Conservation (phyloP, 495 filamentous ascomycete species). For the Lineolata rhizophorae region DNA sequence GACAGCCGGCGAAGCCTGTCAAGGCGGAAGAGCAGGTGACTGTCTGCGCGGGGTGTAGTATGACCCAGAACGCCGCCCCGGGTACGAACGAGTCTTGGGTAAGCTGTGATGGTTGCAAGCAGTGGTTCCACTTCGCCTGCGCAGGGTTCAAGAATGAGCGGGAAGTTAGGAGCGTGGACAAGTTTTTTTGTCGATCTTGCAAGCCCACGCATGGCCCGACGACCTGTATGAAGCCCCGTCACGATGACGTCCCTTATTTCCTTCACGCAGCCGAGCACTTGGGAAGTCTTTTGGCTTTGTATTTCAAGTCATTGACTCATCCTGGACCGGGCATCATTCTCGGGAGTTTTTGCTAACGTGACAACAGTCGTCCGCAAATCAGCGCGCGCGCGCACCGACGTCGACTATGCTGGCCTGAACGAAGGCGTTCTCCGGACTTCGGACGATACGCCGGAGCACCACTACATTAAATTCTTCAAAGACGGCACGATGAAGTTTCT, state of each 20-base stretch:
- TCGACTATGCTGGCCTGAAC: constrained; percentile 56
- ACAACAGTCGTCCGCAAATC: constrained; percentile 22
- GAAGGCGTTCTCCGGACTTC: constrained; percentile 44
- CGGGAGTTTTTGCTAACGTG: constrained; percentile 1
- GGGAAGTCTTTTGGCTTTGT: no score
- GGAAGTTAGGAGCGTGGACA: constrained; percentile 50
- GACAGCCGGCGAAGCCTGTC: no score
- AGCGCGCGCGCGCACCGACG: constrained; percentile 41
- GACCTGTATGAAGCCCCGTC: constrained; percentile 32
- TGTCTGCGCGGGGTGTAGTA: constrained; percentile 20
- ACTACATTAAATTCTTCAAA: constrained; percentile 50
- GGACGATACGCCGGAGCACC: constrained; percentile 45
- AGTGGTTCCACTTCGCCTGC: constrained; percentile 54
- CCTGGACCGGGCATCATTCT: no score
- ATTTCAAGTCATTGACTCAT: no score
- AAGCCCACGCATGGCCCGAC: constrained; percentile 38
- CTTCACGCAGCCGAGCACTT: no score
- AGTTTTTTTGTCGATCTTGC: constrained; percentile 43
- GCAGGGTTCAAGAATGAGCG: constrained; percentile 47
- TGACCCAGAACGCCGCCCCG: constrained; percentile 10
- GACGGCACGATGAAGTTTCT: constrained; percentile 41
- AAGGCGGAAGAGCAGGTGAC: no score
- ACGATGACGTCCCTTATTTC: no score
- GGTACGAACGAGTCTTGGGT: constrained; percentile 33
- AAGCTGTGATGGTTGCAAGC: constrained; percentile 51